Evolutionary conservation across 129 eudicot species (phyloP).

Genomic region (Glebionis coronaria): DNA sequence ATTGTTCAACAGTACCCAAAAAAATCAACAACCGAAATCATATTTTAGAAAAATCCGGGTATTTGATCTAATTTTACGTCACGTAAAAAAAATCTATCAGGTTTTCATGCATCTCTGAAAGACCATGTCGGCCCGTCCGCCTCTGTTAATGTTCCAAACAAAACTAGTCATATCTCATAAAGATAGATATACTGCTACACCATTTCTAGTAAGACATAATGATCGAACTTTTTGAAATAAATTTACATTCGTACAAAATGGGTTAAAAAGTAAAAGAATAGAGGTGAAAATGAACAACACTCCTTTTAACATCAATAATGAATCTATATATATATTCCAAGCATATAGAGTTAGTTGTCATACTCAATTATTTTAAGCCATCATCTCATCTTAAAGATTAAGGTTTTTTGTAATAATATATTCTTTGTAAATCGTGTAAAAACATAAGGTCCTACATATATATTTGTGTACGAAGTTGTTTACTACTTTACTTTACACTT

Average conservation of each 20-base stretch:
- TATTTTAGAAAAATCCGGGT: too few species aligned
- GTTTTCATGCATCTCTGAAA: too few species aligned
- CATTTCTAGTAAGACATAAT: background rate
- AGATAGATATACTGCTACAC: too few species aligned
- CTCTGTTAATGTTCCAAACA: too few species aligned
- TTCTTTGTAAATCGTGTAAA: slow-evolving; percentile 1
- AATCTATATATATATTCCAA: slow-evolving; percentile 10
- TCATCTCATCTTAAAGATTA: slow-evolving; percentile 17
- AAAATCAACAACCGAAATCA: too few species aligned
- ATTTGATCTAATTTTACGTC: too few species aligned
- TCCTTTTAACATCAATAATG: slow-evolving; percentile 28
- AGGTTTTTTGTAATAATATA: slow-evolving; percentile 16
- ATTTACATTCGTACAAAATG: slow-evolving; percentile 1
- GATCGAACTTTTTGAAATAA: slow-evolving; percentile 20
- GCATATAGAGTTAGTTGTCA: background rate
- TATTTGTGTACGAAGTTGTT: background rate
- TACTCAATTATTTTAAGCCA: slow-evolving; percentile 18
- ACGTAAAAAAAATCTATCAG: too few species aligned
- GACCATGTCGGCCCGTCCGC: too few species aligned
- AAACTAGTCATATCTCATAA: too few species aligned
- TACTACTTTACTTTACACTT: slow-evolving; percentile 6
- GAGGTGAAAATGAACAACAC: slow-evolving; percentile 3
- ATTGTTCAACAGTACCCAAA: too few species aligned
- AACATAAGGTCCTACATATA: slow-evolving; percentile 22
- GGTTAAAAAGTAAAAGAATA: slow-evolving; percentile 16